Conservation (phyloP, 768 basidiomycete species). For the button mushroom (Agaricus bisporus) region DNA sequence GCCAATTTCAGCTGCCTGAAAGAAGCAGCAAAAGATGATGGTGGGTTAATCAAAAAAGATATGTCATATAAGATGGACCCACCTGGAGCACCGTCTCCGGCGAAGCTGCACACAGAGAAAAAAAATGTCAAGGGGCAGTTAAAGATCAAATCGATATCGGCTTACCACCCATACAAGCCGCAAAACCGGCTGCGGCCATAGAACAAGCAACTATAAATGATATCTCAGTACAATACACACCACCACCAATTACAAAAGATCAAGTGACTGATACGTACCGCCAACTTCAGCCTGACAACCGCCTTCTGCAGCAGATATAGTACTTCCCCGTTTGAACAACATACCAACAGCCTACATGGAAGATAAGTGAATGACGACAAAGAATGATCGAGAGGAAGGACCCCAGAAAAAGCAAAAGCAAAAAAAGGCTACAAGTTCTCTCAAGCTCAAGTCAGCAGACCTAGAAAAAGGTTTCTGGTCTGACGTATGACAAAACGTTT, state of each 20-base stretch:
- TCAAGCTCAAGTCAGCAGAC: too few species aligned
- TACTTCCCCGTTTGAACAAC: slow-evolving; percentile 96
- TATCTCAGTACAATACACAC: not conserved
- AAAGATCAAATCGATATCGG: slow-evolving; percentile 1
- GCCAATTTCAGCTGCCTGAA: slow-evolving; percentile 81
- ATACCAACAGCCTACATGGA: slow-evolving; percentile 73
- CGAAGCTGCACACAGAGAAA: slow-evolving; percentile 38
- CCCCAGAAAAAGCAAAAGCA: not conserved
- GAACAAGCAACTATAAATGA: slow-evolving; percentile 71
- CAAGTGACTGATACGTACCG: slow-evolving; percentile 32
- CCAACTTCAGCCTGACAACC: slow-evolving; percentile 96
- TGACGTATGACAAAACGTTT: too few species aligned
- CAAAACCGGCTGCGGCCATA: slow-evolving; percentile 93
- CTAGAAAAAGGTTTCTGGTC: too few species aligned
- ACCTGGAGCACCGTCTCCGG: slow-evolving; percentile 81
- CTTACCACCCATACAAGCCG: slow-evolving; percentile 88
- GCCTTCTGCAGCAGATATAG: slow-evolving; percentile 94
- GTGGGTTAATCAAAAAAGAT: not conserved
- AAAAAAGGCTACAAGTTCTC: too few species aligned
- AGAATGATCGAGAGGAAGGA: not conserved
- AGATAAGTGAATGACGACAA: not conserved
- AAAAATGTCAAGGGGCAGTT: not conserved
- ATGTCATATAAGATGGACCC: slow-evolving; percentile 11
- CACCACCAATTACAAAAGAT: not conserved
- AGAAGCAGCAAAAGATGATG: not conserved